Conservation (phyloP, 345 rosid species). For the Bruguiera parviflora region DNA sequence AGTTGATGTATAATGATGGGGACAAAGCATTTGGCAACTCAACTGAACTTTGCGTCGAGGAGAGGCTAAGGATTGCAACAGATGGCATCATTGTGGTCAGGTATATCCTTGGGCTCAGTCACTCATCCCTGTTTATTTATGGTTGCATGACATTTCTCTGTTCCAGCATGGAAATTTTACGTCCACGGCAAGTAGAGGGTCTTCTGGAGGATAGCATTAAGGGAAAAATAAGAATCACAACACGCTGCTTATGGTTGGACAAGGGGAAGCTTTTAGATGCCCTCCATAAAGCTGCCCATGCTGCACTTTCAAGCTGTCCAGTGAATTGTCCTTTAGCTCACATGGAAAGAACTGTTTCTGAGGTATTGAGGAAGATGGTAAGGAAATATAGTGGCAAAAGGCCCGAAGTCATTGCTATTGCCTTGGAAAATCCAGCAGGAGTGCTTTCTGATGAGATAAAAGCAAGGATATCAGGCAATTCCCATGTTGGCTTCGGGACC, state of each 20-base stretch:
- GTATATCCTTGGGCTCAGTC: conserved; percentile 34
- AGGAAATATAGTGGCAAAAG: conserved; percentile 93
- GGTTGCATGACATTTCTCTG: conserved; percentile 20
- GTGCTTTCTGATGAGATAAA: conserved; percentile 72
- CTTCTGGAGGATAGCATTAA: conserved; percentile 48
- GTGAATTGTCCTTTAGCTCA: conserved; percentile 79
- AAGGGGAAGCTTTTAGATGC: conserved; percentile 91
- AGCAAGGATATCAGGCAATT: conserved; percentile 58
- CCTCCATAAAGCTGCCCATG: conserved; percentile 90
- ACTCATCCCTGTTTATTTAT: conserved; percentile 3
- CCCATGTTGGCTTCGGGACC: conserved; percentile 48
- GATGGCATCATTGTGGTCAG: conserved; percentile 94
- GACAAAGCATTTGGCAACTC: conserved; percentile 98
- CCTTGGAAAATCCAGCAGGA: conserved; percentile 71
- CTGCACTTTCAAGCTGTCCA: conserved; percentile 86
- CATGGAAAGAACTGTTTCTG: conserved; percentile 87
- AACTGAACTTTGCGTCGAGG: conserved; percentile 84
- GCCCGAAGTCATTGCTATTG: conserved; percentile 87
- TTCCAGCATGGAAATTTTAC: conserved; percentile 85
- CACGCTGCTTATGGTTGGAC: conserved; percentile 97
- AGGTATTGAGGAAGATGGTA: conserved; percentile 83
- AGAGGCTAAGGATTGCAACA: conserved; percentile 83
- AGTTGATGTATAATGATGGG: conserved; percentile 98
- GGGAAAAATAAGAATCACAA: conserved; percentile 90
- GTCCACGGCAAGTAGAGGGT: conserved; percentile 53